These are phyloP conservation scores for Marsdenia floribunda DNA, from an alignment of 257 asterid species.

Conservation along the genomic window DNA sequence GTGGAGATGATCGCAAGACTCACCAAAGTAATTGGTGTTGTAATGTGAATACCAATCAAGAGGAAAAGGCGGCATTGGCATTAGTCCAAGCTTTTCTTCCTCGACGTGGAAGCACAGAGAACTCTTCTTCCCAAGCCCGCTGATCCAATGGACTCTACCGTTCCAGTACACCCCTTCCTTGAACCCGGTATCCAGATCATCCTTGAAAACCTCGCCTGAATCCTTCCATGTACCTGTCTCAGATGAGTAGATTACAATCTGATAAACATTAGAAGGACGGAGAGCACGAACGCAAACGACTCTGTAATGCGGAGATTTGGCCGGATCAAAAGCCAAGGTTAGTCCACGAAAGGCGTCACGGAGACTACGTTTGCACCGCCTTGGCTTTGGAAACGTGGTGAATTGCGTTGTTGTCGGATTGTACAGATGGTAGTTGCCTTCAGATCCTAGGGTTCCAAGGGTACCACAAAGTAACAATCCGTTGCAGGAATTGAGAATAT, in stretches of 20 bases:
- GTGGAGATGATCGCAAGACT: constrained; percentile 31
- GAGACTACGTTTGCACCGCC: neutral
- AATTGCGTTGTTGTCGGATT: constrained; percentile 29
- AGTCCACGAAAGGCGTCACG: constrained; percentile 15
- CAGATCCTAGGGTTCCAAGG: neutral
- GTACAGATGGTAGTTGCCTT: constrained; percentile 21
- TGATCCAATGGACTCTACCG: constrained; percentile 28
- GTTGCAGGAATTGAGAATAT: constrained; percentile 37
- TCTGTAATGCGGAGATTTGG: constrained; percentile 22
- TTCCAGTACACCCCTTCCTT: constrained; percentile 25
- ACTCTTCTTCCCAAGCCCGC: neutral
- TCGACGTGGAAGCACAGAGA: constrained; percentile 24
- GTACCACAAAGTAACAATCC: constrained; percentile 30
- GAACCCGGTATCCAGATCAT: constrained; percentile 13
- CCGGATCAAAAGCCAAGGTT: constrained; percentile 33
- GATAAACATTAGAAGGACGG: neutral
- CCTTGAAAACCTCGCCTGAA: constrained; percentile 19
- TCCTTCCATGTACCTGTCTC: constrained; percentile 31
- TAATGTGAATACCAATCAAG: neutral
- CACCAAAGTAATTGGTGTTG: constrained; percentile 25
- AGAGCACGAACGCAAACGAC: constrained; percentile 24
- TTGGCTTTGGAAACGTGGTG: constrained; percentile 21
- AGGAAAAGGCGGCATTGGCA: constrained; percentile 14
- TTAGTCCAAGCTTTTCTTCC: constrained; percentile 15
- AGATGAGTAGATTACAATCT: constrained; percentile 31